A percentile compares a stretch with the other conserved stretches of the same genome.
Evolutionary conservation across 345 rosid genomes (phyloP).

Genomic region (Linum usitatissimum): DNA sequence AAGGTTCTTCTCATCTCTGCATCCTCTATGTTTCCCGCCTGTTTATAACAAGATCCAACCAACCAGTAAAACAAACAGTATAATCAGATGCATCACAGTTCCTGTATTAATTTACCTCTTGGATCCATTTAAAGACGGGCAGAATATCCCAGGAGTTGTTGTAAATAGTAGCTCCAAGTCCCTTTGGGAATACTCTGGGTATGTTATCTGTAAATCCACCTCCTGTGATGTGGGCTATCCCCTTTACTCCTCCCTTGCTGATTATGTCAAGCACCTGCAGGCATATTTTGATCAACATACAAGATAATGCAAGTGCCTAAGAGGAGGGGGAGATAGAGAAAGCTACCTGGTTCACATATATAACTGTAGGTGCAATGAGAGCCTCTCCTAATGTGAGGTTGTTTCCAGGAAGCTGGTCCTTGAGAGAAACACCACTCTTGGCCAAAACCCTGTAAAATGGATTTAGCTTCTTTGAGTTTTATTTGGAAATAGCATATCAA

Average conservation of each 20-base stretch:
- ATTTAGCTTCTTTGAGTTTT: neutral
- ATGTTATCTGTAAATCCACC: slow-evolving; percentile 93
- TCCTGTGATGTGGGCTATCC: slow-evolving; percentile 83
- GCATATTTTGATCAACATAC: neutral
- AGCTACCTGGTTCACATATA: slow-evolving; percentile 79
- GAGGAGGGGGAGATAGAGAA: slow-evolving; percentile 3
- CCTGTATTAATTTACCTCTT: slow-evolving; percentile 41
- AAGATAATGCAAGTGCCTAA: neutral
- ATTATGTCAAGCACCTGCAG: slow-evolving; percentile 66
- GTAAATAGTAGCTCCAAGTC: slow-evolving; percentile 60
- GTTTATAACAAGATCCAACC: neutral
- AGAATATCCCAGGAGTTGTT: slow-evolving; percentile 66
- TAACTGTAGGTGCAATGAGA: slow-evolving; percentile 85
- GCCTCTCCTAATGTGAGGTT: slow-evolving; percentile 59
- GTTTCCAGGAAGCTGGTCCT: slow-evolving; percentile 64
- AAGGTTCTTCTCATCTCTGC: slow-evolving; percentile 83
- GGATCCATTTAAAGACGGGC: slow-evolving; percentile 74
- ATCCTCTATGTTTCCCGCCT: slow-evolving; percentile 76
- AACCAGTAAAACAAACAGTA: neutral
- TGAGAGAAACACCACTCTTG: slow-evolving; percentile 50
- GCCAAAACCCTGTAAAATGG: slow-evolving; percentile 47
- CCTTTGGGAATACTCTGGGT: slow-evolving; percentile 73
- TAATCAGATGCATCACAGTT: neutral
- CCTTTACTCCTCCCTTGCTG: slow-evolving; percentile 76
- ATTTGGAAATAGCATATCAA: too few relatives aligned